Conservation (phyloP, 2,329 filamentous ascomycete species). For the Sordariomycetes sp. region DNA sequence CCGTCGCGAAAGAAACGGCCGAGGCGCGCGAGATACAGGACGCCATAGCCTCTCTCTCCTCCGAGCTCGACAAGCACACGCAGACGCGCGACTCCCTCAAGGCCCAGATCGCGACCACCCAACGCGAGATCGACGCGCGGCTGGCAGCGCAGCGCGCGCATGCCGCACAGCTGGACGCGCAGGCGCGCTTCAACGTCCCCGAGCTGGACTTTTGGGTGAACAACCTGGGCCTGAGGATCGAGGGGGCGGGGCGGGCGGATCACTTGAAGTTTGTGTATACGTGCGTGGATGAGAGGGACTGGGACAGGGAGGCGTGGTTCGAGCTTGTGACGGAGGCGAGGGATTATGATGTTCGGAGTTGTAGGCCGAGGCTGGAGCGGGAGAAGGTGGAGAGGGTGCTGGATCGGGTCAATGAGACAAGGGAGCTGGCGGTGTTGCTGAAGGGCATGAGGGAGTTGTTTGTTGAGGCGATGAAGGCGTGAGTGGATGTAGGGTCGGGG, state of each 20-base stretch:
- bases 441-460: constrained; percentile 78
- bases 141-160: constrained; percentile 61
- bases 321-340: constrained; percentile 70
- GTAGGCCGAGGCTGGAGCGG: constrained; percentile 67
- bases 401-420: constrained; percentile 68
- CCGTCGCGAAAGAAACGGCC: constrained; percentile 60
- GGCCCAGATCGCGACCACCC: constrained; percentile 51
- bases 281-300: constrained; percentile 74
- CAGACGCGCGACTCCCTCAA: constrained; percentile 41
- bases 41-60: constrained; percentile 42
- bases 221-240: constrained; percentile 77
- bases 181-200: constrained; percentile 78
- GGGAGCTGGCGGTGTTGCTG: constrained; percentile 57
- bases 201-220: constrained; percentile 95
- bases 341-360: constrained; percentile 76
- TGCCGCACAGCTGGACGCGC: constrained; percentile 63
- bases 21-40: constrained; percentile 65
- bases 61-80: constrained; percentile 48
- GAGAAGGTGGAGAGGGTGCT: constrained; percentile 66
- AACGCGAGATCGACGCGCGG: constrained; percentile 55
- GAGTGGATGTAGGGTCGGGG: constrained; percentile 8
- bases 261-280: constrained; percentile 82
- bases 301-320: constrained; percentile 86
- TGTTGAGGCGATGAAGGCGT: constrained; percentile 48
- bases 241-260: constrained; percentile 75